Conservation (phyloP, 2,329 filamentous ascomycete species). For the Pseudopyricularia javanii region DNA sequence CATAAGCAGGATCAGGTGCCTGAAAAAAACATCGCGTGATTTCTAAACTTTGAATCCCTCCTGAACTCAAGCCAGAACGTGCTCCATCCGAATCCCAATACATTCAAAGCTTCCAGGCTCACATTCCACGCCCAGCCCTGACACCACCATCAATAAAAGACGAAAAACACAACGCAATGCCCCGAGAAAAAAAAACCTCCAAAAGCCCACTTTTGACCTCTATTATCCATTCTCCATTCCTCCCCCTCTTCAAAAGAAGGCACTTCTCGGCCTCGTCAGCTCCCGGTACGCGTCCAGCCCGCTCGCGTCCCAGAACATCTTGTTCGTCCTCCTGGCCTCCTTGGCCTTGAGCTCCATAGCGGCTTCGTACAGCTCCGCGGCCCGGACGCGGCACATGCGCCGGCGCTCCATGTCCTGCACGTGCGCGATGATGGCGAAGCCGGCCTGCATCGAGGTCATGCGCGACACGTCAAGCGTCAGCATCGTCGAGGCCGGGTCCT, state of each 20-base stretch:
- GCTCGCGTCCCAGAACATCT: background rate
- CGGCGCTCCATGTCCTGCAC: slow-evolving; percentile 1
- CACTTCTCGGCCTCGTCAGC: background rate
- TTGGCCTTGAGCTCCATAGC: background rate
- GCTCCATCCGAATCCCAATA: too few relatives aligned
- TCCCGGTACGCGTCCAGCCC: background rate
- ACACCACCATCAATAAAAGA: too few relatives aligned
- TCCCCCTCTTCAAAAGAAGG: background rate
- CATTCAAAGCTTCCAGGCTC: too few relatives aligned
- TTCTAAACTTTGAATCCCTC: too few relatives aligned
- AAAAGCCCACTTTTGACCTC: too few relatives aligned
- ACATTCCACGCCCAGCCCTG: too few relatives aligned
- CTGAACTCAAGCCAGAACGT: too few relatives aligned
- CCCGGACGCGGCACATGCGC: background rate
- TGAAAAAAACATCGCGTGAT: too few relatives aligned
- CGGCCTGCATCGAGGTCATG: slow-evolving; percentile 1
- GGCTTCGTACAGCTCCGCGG: background rate
- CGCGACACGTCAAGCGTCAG: background rate
- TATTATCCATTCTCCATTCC: too few relatives aligned
- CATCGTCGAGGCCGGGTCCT: background rate
- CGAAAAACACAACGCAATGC: too few relatives aligned
- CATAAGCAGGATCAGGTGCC: too few relatives aligned
- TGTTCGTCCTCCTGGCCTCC: background rate
- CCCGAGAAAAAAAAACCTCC: too few relatives aligned
- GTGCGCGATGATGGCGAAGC: background rate